Base-by-base conservation (phyloP, 768 basidiomycete genomes). In the Phanerochaete sordida region DNA sequence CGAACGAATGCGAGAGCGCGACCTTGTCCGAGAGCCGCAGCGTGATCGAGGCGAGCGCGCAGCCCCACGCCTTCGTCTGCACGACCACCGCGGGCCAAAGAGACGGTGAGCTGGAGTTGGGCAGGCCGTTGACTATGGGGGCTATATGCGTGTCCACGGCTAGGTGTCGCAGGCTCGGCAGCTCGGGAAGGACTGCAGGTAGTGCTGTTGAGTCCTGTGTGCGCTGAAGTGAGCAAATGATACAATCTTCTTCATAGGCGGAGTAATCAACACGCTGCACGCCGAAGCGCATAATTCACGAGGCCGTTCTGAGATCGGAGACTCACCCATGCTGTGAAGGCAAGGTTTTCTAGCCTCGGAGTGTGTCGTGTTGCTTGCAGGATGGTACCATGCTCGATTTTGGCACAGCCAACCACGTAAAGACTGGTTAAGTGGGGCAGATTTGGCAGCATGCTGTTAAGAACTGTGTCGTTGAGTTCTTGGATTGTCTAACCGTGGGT, bases 401-500 rank as follows among this genome's bases (percentile, higher is more conserved):
- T 82, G 6, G 79, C 70, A 68, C 90, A 91, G 3, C 76, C 77
- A 28, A 89, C 68, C 27, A 91, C 69, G 69, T 90, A 86, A 2
- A 91, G 75, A 5, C 81, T 82, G 9, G 73, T 71, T 11, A 91
- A 76, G 27, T 74, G 71, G 0, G 87, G 83, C 0, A 90, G 75
- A 7, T 82, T 75, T 16, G 66, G 52, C 11, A 90, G 70, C 2
- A 77, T 77, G 30, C 72, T 58, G 44, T 80, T 77, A 44, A 7
- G 91, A 74, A 4, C 86, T 73, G 35, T 65, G 64, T 79, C 77
- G 66, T 87, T 84, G 33, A 88, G 69, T 23, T 85, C 80, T 37
- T 73, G 77, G 2, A 82, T 78, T 75, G 79, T 80, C 90, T 91
- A 64, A 4, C 19, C 47, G 24, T 23, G 47, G 3, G 21, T 49